phyloP scores from a whole-genome alignment of 2,329 filamentous ascomycete genomes.

The Pezicula radicicola region DNA sequence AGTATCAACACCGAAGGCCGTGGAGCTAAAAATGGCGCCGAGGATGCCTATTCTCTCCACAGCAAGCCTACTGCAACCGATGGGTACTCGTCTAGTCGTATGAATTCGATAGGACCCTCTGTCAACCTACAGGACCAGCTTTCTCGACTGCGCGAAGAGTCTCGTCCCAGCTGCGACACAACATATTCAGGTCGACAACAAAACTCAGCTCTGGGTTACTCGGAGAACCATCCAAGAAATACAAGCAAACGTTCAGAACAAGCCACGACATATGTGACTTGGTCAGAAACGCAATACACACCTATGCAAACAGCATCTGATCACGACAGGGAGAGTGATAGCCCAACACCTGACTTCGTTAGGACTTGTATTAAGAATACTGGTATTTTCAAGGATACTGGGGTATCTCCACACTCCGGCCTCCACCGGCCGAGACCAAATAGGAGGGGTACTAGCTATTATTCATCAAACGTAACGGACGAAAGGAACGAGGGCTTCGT shows the following conservation, averaged over 20 bases:
- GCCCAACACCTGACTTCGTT: conserved; percentile 20
- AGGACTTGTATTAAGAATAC: conserved; percentile 19
- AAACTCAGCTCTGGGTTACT: not conserved
- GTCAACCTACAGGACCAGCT: no score
- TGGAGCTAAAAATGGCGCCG: not conserved
- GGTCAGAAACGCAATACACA: conserved; percentile 22
- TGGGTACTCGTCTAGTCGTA: no score
- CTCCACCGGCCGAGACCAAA: no score
- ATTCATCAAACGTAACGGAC: no score
- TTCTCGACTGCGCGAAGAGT: no score
- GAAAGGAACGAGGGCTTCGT: no score
- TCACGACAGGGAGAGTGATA: conserved; percentile 2
- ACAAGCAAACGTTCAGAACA: conserved; percentile 7
- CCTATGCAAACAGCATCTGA: not conserved
- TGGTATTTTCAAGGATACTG: conserved; percentile 24
- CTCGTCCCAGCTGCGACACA: no score
- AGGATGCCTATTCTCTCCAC: conserved; percentile 2
- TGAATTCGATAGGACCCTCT: no score
- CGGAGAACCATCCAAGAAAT: not conserved
- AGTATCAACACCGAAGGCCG: conserved; percentile 2
- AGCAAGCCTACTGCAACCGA: conserved; percentile 1
- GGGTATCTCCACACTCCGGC: conserved; percentile 8
- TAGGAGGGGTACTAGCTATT: not conserved
- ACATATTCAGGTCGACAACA: not conserved
- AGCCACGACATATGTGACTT: conserved; percentile 18